These are phyloP conservation scores for Cytospora mali DNA, from an alignment of 2,329 filamentous ascomycete species.

Conservation along the genomic window DNA sequence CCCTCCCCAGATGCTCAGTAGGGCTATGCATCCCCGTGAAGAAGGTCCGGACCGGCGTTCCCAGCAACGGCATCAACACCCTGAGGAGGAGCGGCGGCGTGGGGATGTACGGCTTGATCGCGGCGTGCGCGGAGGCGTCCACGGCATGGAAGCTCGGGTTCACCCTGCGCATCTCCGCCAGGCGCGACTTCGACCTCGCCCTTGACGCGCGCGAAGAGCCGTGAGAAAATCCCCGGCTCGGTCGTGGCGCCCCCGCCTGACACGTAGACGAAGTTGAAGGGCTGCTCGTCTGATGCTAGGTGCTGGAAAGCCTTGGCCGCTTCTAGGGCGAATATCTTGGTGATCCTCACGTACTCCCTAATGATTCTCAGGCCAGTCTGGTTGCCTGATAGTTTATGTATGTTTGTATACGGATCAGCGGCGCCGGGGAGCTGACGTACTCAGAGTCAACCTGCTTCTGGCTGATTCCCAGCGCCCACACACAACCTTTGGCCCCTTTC, in stretches of 20 bases:
- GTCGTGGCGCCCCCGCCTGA: constrained; percentile 66
- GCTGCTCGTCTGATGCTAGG: constrained; percentile 45
- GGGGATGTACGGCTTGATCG: constrained; percentile 47
- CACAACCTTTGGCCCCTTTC: constrained; percentile 65
- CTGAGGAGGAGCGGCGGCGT: constrained; percentile 17
- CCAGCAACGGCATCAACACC: constrained; percentile 32
- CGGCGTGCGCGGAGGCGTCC: constrained; percentile 48
- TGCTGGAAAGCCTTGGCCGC: constrained; percentile 62
- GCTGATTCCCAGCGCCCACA: constrained; percentile 73
- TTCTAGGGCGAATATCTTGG: constrained; percentile 64
- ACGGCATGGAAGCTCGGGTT: constrained; percentile 57
- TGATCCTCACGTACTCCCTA: constrained; percentile 69
- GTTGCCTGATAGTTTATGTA: neutral
- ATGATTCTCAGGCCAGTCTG: neutral
- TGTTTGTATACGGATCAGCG: neutral
- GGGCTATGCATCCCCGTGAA: constrained; percentile 40
- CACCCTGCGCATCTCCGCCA: constrained; percentile 54
- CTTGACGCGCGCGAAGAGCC: constrained; percentile 65
- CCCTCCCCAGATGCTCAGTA: constrained; percentile 47
- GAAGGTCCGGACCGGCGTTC: constrained; percentile 31
- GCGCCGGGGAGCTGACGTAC: constrained; percentile 41
- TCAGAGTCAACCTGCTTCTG: constrained; percentile 61
- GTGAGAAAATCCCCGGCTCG: constrained; percentile 56
- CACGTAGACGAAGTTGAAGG: constrained; percentile 72
- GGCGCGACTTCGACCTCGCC: constrained; percentile 63